Percentiles rank a stretch among this genome's conserved stretches.
Evolutionary conservation across 2,329 filamentous ascomycete species (phyloP).

Genomic region (Tolypocladium ophioglossoides): DNA sequence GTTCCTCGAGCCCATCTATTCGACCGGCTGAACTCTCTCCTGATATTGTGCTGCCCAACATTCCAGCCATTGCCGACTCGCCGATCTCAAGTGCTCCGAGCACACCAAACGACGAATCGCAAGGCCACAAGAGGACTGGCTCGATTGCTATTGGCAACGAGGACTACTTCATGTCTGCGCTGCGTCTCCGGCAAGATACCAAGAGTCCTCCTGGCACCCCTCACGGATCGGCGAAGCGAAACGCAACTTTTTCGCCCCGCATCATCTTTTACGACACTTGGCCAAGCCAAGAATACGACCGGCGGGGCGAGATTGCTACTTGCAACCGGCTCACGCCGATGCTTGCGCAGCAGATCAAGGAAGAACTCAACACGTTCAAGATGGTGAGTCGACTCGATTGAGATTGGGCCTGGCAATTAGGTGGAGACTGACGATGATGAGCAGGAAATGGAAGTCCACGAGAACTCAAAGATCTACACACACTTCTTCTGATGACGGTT

Average conservation of each 20-base stretch:
- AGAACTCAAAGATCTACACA: constrained; percentile 97
- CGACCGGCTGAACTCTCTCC: constrained; percentile 47
- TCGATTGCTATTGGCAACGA: constrained; percentile 68
- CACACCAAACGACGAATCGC: constrained; percentile 71
- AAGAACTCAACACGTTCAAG: constrained; percentile 98
- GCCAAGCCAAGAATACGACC: constrained; percentile 92
- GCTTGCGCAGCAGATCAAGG: constrained; percentile 97
- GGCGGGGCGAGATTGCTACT: constrained; percentile 89
- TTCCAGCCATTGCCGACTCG: constrained; percentile 60
- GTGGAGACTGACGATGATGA: constrained; percentile 23
- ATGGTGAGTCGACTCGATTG: constrained; percentile 42
- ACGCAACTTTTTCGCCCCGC: constrained; percentile 75
- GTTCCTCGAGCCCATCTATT: constrained; percentile 57
- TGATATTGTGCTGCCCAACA: constrained; percentile 47
- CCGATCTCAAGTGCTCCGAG: constrained; percentile 78
- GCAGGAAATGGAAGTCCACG: constrained; percentile 99
- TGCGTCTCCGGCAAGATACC: constrained; percentile 63
- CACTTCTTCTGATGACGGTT: constrained; percentile 83
- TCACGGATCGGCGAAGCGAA: constrained; percentile 50
- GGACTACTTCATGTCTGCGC: constrained; percentile 78
- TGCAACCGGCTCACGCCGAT: constrained; percentile 96
- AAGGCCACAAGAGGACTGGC: constrained; percentile 54
- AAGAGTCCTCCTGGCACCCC: constrained; percentile 77
- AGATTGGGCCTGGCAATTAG: not conserved
- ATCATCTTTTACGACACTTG: constrained; percentile 95